Percentiles rank a stretch among this genome's conserved stretches.
These are phyloP conservation scores for Arbutus unedo DNA, from an alignment of 148 eudicot species.

Conservation along the genomic window DNA sequence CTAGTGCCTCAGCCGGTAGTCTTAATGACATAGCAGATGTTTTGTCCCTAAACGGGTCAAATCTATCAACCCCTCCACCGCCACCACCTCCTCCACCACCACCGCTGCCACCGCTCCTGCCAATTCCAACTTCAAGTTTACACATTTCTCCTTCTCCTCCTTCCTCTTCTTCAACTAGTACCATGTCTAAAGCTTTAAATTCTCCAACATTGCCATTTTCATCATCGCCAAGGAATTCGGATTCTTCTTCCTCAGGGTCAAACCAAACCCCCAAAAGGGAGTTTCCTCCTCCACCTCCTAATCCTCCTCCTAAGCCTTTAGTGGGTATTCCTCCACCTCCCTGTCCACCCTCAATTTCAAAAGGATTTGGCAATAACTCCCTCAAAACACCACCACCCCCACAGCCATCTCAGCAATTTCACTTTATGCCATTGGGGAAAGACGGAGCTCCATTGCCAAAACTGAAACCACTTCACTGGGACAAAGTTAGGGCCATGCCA, in stretches of 20 bases:
- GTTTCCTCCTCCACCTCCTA: constrained; percentile 20
- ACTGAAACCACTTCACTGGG: constrained; percentile 98
- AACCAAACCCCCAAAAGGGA: constrained; percentile 18
- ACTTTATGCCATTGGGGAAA: constrained; percentile 52
- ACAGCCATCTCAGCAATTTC: constrained; percentile 41
- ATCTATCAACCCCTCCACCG: constrained; percentile 13
- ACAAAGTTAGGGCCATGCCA: constrained; percentile 89
- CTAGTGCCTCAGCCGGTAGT: constrained; percentile 61
- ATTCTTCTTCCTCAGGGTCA: constrained; percentile 29
- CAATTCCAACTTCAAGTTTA: constrained; percentile 51
- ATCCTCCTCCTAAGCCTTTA: constrained; percentile 24
- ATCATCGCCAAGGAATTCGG: constrained; percentile 24
- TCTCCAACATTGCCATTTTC: constrained; percentile 15
- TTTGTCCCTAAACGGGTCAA: constrained; percentile 34
- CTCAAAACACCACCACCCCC: constrained; percentile 56
- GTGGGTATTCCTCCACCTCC: constrained; percentile 60
- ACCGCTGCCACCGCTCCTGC: constrained; percentile 45
- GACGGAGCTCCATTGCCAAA: constrained; percentile 81
- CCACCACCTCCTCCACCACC: neutral
- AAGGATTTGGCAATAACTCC: constrained; percentile 22
- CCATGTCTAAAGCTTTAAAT: constrained; percentile 15
- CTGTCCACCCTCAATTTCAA: constrained; percentile 30
- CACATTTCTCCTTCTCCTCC: constrained; percentile 23
- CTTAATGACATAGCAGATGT: constrained; percentile 39
- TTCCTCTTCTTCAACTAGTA: constrained; percentile 21